Base-by-base conservation (phyloP, 768 basidiomycete genomes). In the Lentinula sp. region DNA sequence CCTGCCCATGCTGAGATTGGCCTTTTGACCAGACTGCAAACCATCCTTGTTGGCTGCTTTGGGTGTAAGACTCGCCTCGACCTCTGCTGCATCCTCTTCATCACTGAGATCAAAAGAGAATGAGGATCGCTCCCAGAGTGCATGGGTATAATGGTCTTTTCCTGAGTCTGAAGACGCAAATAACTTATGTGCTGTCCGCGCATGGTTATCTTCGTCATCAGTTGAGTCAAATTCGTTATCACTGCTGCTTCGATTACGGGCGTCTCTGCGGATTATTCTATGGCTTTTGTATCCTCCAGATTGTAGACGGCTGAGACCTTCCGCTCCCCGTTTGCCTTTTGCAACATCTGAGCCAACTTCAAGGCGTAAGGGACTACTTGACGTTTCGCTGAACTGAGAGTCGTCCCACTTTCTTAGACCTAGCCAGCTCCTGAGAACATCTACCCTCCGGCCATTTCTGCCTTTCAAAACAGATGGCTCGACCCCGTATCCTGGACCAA, bases 141-240 rank as follows among this genome's bases (percentile, higher is more conserved):
- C 23, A 35, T 63, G n/a, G 21, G 63, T 59, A 37, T 64, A 62
- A 7, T 59, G 2, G 2, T 66, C 35, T 34, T 35, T 53, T 23
- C 21, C 31, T 32, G 6, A 45, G 23, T 53, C 59, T 23, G 39
- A 42, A 1, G 68, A 65, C 0, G 80, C 84, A 62, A 88, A 89
- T 3, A 89, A 67, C 4, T 68, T 61, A 64, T 86, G 81, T 0
- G 86, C 85, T 6, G 82, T 86, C 56, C 77, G 74, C 15, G 78
- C 84, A n/a, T 79, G 83, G 51, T 79, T 73, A 23, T 75, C 75
- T 46, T 73, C 78, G 5, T 74, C 78, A 5, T 74, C 74, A 62
- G 37, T 42, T 3, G 69, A 66, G 18, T 78, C 70, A 3, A 75
- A 75, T 34, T 77, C 76, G 15, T 71, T 65, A 16, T 82, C 80